Percentiles rank a stretch among this genome's conserved stretches.
phyloP scores from a whole-genome alignment of 345 rosid species.

The Hibiscus mutabilis region DNA sequence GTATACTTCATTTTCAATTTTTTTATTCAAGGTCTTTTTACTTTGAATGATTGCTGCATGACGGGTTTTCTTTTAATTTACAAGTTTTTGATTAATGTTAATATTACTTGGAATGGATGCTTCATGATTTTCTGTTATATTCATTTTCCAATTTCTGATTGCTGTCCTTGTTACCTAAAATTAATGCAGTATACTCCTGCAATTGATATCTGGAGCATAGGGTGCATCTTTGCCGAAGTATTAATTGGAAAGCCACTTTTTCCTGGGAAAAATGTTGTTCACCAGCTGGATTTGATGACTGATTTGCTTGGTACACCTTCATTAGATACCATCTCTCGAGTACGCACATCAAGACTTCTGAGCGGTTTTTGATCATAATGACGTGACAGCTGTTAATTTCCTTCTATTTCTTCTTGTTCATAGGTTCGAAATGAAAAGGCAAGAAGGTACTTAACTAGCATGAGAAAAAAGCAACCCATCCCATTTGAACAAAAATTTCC shows the following conservation, averaged over 20 bases:
- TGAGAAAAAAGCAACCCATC: constrained; percentile 83
- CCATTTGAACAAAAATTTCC: constrained; percentile 72
- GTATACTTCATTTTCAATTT: background rate
- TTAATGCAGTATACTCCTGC: constrained; percentile 86
- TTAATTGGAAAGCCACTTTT: constrained; percentile 80
- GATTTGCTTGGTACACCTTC: constrained; percentile 95
- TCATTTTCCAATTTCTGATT: background rate
- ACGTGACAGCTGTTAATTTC: background rate
- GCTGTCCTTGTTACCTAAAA: background rate
- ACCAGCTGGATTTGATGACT: constrained; percentile 92
- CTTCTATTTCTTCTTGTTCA: background rate
- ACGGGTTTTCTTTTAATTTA: background rate
- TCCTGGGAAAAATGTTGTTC: constrained; percentile 97
- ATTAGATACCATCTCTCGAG: constrained; percentile 81
- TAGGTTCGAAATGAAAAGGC: constrained; percentile 96
- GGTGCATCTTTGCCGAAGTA: constrained; percentile 95
- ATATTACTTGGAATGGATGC: background rate
- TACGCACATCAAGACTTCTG: constrained; percentile 19
- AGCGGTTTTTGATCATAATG: background rate
- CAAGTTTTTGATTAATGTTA: background rate
- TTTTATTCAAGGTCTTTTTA: background rate
- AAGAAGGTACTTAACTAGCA: constrained; percentile 82
- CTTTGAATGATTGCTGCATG: background rate
- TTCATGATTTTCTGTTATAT: background rate
- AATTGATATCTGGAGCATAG: constrained; percentile 95